Evolutionary conservation across 1,284 basidiomycete genomes (phyloP).

Genomic region (Cronartium quercuum): DNA sequence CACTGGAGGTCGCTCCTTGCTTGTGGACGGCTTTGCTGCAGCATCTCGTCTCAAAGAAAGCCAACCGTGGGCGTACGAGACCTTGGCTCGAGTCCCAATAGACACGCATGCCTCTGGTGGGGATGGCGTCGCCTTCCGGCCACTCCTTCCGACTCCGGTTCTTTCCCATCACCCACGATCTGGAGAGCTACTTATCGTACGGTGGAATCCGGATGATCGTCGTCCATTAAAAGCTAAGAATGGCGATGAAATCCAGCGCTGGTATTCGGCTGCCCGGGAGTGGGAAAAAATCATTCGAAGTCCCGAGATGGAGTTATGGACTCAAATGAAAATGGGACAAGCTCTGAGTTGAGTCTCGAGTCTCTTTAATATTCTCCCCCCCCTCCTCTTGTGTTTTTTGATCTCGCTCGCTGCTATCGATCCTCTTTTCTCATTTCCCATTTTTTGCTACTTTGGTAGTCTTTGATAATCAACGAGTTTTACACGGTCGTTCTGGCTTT

Average conservation of each 20-base stretch:
- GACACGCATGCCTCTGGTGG: conserved; percentile 61
- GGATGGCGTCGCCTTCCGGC: conserved; percentile 58
- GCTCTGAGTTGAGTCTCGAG: conserved; percentile 60
- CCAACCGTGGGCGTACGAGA: conserved; percentile 65
- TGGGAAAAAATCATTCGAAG: conserved; percentile 74
- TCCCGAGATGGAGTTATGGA: conserved; percentile 82
- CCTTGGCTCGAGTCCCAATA: conserved; percentile 65
- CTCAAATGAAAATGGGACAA: conserved; percentile 75
- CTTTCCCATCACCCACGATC: conserved; percentile 59
- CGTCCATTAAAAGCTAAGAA: conserved; percentile 54
- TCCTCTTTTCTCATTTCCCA: neutral
- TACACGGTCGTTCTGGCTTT: conserved; percentile 87
- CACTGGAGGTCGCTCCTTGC: conserved; percentile 76
- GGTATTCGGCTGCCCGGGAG: conserved; percentile 72
- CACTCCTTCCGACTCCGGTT: conserved; percentile 54
- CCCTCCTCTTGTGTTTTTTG: neutral
- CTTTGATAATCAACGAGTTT: conserved; percentile 86
- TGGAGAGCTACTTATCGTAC: conserved; percentile 66
- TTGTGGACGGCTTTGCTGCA: conserved; percentile 91
- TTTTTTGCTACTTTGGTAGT: conserved; percentile 53
- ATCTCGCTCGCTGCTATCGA: neutral
- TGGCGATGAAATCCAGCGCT: conserved; percentile 47
- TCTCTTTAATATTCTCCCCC: neutral
- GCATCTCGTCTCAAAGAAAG: conserved; percentile 69
- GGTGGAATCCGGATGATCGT: conserved; percentile 95